Conservation (phyloP, 2,329 filamentous ascomycete species). For the Fusarium ambrosium region DNA sequence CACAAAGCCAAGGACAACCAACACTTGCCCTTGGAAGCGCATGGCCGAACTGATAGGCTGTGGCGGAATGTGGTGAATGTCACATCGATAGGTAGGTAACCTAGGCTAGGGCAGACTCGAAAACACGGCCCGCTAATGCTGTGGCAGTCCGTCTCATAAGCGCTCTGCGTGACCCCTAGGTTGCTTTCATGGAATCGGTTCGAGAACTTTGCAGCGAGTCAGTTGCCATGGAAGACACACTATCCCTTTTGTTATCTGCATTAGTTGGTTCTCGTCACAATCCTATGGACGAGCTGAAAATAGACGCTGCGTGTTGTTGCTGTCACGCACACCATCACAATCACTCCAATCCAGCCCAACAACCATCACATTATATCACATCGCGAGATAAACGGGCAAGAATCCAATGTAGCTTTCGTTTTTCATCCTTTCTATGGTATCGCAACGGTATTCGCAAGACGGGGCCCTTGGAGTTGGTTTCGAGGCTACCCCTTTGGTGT, state of each 20-base stretch:
- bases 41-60: constrained; percentile 6
- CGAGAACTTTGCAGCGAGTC: constrained; percentile 11
- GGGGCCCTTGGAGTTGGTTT: constrained; percentile 4
- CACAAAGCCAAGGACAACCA: constrained; percentile 21
- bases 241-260: background rate
- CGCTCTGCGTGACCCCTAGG: background rate
- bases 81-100: background rate
- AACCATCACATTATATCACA: background rate
- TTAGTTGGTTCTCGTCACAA: background rate
- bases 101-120: constrained; percentile 5
- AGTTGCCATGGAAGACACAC: constrained; percentile 1
- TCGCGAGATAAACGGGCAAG: background rate
- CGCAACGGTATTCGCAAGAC: constrained; percentile 20
- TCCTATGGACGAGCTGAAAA: background rate
- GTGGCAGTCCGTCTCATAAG: constrained; percentile 27
- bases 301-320: background rate
- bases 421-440: constrained; percentile 30
- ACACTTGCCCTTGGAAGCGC: background rate
- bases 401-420: background rate
- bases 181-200: background rate
- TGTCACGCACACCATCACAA: background rate
- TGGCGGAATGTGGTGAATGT: constrained; percentile 18
- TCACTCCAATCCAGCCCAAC: background rate
- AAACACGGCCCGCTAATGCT: constrained; percentile 14
- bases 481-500: background rate